Conservation (phyloP, 2,329 filamentous ascomycete genomes). For the Bipolaris bicolor region DNA sequence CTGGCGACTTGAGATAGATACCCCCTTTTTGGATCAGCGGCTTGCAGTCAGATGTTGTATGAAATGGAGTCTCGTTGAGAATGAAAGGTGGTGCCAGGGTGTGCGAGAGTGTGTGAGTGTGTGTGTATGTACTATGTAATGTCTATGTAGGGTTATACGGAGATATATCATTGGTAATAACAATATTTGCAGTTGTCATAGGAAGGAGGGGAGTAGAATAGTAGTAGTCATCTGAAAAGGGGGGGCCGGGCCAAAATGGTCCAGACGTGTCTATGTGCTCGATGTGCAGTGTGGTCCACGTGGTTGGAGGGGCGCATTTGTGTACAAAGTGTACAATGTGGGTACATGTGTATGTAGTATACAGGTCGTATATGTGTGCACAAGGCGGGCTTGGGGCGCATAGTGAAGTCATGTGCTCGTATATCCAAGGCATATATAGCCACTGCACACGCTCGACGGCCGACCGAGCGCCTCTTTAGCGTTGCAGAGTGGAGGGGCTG, state of each 20-base stretch:
- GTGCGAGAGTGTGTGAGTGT: background rate
- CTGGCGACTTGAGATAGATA: conserved; percentile 31
- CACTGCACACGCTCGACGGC: background rate
- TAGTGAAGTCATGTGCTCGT: too few species aligned
- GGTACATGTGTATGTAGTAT: too few species aligned
- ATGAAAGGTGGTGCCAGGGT: conserved; percentile 1
- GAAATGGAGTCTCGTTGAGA: conserved; percentile 17
- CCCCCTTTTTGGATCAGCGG: conserved; percentile 26
- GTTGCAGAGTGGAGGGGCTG: background rate
- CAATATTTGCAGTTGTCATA: too few species aligned
- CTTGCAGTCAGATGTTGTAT: conserved; percentile 22
- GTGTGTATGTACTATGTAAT: conserved; percentile 3
- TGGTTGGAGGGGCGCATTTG: too few species aligned
- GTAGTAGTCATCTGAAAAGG: too few species aligned
- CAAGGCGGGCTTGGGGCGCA: background rate
- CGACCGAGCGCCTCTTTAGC: background rate
- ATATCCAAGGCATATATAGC: background rate
- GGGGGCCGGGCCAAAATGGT: too few species aligned
- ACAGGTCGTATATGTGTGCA: background rate
- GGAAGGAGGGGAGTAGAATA: too few species aligned
- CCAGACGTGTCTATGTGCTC: too few species aligned
- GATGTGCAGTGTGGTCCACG: too few species aligned
- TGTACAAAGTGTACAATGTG: too few species aligned
- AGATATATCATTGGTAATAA: background rate
- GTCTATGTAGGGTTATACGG: background rate